Conservation (phyloP, 805 yeast species). For the Candida jianshihensis region DNA sequence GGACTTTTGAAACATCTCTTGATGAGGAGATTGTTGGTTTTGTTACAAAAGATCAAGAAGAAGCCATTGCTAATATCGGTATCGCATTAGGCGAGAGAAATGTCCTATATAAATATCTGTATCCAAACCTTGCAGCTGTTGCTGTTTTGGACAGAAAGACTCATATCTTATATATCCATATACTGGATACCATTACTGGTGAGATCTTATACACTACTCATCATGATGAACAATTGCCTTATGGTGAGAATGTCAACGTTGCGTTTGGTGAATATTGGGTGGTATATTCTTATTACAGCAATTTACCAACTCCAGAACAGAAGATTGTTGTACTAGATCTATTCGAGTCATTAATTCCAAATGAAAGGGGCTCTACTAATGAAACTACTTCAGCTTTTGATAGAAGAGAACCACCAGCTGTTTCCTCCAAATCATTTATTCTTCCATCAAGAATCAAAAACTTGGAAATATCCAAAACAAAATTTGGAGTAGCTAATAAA, state of each 20-base stretch:
- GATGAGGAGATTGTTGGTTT: slow-evolving; percentile 35
- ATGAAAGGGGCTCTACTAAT: slow-evolving; percentile 31
- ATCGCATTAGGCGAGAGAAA: slow-evolving; percentile 60
- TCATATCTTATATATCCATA: slow-evolving; percentile 34
- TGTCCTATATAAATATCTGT: slow-evolving; percentile 76
- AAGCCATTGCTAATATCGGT: slow-evolving; percentile 53
- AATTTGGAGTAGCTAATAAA: slow-evolving; percentile 61
- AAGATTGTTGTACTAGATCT: slow-evolving; percentile 70
- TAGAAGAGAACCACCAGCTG: slow-evolving; percentile 35
- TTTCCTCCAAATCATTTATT: slow-evolving; percentile 49
- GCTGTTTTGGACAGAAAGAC: slow-evolving; percentile 32
- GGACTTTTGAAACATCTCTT: slow-evolving; percentile 27
- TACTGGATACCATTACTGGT: slow-evolving; percentile 71
- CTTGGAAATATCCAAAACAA: slow-evolving; percentile 50
- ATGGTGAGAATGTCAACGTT: slow-evolving; percentile 39
- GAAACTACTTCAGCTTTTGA: slow-evolving; percentile 27
- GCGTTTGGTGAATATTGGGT: slow-evolving; percentile 82
- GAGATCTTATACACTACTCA: slow-evolving; percentile 39
- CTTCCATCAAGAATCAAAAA: slow-evolving; percentile 52
- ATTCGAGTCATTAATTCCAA: slow-evolving; percentile 57
- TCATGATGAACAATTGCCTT: slow-evolving; percentile 36
- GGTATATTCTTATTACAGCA: slow-evolving; percentile 55
- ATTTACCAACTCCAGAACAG: slow-evolving; percentile 41
- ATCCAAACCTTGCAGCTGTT: slow-evolving; percentile 58
- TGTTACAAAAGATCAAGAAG: slow-evolving; percentile 32